A percentile compares a stretch with the other conserved stretches of the same genome.
Evolutionary conservation across 225 moss, liverwort and hornwort species (phyloP).

Genomic region (Anthoceros angustus): DNA sequence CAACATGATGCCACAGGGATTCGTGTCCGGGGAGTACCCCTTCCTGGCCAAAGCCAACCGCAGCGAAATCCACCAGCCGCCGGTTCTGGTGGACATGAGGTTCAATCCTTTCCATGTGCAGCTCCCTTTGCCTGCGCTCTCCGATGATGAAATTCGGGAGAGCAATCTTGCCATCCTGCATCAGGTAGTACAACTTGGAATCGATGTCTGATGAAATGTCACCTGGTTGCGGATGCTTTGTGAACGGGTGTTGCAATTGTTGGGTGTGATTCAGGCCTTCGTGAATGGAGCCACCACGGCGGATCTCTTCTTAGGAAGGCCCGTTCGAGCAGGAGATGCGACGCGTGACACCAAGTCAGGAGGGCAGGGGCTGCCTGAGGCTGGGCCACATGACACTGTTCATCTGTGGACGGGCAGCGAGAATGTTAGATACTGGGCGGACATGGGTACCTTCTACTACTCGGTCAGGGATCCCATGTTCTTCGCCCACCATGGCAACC

Average conservation of each 20-base stretch:
- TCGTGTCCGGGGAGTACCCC: background rate
- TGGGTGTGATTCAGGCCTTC: background rate
- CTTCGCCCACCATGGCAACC: constrained; percentile 12
- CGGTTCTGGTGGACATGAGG: background rate
- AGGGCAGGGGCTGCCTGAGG: background rate
- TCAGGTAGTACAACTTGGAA: background rate
- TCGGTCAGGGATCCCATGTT: constrained; percentile 9
- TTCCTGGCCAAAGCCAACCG: background rate
- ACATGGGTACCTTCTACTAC: constrained; percentile 6
- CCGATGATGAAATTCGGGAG: background rate
- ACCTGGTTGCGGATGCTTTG: too few relatives aligned
- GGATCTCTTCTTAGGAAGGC: background rate
- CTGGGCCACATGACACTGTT: constrained; percentile 1
- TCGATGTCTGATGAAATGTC: background rate
- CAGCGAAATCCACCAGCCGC: background rate
- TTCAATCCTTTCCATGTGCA: background rate
- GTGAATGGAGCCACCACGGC: background rate
- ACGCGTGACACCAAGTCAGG: background rate
- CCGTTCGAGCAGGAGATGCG: background rate
- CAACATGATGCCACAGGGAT: background rate
- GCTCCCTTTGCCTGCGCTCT: background rate
- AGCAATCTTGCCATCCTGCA: background rate
- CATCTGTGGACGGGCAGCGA: constrained; percentile 3
- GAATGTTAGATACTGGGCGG: background rate
- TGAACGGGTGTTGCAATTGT: too few relatives aligned